phyloP scores from a whole-genome alignment of 2,329 filamentous ascomycete genomes.

The Penicillium sp. region DNA sequence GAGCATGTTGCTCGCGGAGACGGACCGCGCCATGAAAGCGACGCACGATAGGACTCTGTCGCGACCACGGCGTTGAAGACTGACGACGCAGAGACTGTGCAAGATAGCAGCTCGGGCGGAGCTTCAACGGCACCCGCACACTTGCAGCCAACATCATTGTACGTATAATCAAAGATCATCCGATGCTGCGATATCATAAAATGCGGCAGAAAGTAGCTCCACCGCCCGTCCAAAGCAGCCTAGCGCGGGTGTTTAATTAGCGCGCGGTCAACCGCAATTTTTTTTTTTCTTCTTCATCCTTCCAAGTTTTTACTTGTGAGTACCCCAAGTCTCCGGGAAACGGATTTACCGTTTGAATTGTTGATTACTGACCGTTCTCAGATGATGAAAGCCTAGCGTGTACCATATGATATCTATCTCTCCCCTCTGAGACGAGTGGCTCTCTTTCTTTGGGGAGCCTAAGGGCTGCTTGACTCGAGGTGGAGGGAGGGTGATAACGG shows the following conservation, averaged over 20 bases:
- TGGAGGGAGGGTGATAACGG: constrained; percentile 85
- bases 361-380: constrained; percentile 40
- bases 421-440: constrained; percentile 64
- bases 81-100: constrained; percentile 30
- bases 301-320: constrained; percentile 99
- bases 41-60: constrained; percentile 6
- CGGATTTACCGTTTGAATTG: too few relatives aligned
- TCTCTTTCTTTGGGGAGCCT: constrained; percentile 76
- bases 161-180: neutral
- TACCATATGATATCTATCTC: constrained; percentile 73
- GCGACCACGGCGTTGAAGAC: constrained; percentile 5
- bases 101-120: constrained; percentile 39
- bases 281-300: constrained; percentile 74
- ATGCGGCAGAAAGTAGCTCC: constrained; percentile 10
- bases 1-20: constrained; percentile 21
- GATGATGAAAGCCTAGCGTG: constrained; percentile 99
- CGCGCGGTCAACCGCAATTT: constrained; percentile 21
- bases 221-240: constrained; percentile 20
- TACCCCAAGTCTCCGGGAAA: constrained; percentile 22
- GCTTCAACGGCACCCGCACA: constrained; percentile 24
- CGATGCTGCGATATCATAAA: constrained; percentile 1
- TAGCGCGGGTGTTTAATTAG: constrained; percentile 27
- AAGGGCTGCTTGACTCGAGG: constrained; percentile 74
- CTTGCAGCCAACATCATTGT: constrained; percentile 26
- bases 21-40: constrained; percentile 23